Evolutionary conservation across 2,329 filamentous ascomycete genomes (phyloP).

Genomic region (Fusarium mundagurra): DNA sequence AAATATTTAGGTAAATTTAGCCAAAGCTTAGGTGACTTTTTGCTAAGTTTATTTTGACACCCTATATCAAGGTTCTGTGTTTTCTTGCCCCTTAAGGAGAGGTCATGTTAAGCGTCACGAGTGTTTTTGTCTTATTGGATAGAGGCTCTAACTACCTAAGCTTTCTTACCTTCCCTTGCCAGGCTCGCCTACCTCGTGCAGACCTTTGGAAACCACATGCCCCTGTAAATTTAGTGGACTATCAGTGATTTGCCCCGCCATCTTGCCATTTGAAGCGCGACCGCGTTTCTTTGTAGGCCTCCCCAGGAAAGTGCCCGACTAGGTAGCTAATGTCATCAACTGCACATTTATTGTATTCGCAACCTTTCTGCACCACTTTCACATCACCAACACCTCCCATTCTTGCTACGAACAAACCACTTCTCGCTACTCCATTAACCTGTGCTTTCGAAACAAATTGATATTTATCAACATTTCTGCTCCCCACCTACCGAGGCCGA

Average conservation of each 20-base stretch:
- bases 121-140: background rate
- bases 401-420: background rate
- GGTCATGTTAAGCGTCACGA: background rate
- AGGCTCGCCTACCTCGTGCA: background rate
- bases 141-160: background rate
- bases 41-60: too few relatives aligned
- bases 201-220: background rate
- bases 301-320: background rate
- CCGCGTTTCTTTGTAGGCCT: conserved; percentile 18
- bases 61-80: background rate
- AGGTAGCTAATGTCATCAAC: background rate
- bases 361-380: background rate
- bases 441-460: background rate
- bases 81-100: background rate
- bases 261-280: conserved; percentile 23
- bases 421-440: too few relatives aligned
- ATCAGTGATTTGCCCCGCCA: conserved; percentile 31
- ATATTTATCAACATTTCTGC: background rate
- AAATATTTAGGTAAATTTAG: too few relatives aligned
- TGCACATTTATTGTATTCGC: background rate
- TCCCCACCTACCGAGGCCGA: background rate
- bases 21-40: too few relatives aligned
- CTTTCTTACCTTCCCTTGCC: background rate
- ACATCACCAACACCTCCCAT: background rate
- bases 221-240: conserved; percentile 10